Conservation (phyloP, 2,329 filamentous ascomycete species). For the Alternaria arborescens region DNA sequence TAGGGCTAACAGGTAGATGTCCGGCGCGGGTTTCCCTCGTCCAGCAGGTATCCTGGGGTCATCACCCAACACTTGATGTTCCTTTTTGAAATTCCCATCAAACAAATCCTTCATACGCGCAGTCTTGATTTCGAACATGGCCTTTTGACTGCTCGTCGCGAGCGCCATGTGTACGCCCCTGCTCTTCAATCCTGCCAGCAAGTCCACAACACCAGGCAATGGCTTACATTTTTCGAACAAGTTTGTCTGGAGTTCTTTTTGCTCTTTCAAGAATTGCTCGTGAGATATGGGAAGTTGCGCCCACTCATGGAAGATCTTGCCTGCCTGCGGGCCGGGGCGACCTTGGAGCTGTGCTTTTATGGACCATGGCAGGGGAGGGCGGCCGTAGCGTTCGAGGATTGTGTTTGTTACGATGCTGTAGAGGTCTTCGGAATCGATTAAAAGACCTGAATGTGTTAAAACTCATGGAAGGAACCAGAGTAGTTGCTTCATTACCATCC, state of each 20-base stretch:
- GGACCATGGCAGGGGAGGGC: slow-evolving; percentile 83
- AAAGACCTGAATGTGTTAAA: slow-evolving; percentile 62
- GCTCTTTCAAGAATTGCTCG: slow-evolving; percentile 71
- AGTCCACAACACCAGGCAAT: slow-evolving; percentile 76
- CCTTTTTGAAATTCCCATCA: slow-evolving; percentile 68
- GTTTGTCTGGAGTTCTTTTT: slow-evolving; percentile 70
- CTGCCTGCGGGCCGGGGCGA: slow-evolving; percentile 65
- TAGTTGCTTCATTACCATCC: slow-evolving; percentile 66
- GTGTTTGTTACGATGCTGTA: slow-evolving; percentile 87
- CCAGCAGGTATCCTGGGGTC: slow-evolving; percentile 79
- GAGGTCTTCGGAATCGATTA: slow-evolving; percentile 90
- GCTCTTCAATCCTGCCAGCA: slow-evolving; percentile 70
- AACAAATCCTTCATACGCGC: slow-evolving; percentile 62
- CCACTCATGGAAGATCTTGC: slow-evolving; percentile 77
- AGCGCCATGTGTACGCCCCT: slow-evolving; percentile 79
- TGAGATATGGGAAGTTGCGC: slow-evolving; percentile 80
- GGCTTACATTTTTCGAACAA: slow-evolving; percentile 79
- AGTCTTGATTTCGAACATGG: slow-evolving; percentile 82
- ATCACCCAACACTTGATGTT: slow-evolving; percentile 84
- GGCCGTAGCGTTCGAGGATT: slow-evolving; percentile 76
- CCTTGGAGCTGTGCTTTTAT: slow-evolving; percentile 90
- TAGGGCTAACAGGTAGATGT: slow-evolving; percentile 91
- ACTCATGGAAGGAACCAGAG: background rate
- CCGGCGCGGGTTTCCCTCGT: slow-evolving; percentile 90
- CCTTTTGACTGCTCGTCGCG: slow-evolving; percentile 78